Conservation (phyloP, 2,329 filamentous ascomycete genomes). For the Pezicula rhizophila region DNA sequence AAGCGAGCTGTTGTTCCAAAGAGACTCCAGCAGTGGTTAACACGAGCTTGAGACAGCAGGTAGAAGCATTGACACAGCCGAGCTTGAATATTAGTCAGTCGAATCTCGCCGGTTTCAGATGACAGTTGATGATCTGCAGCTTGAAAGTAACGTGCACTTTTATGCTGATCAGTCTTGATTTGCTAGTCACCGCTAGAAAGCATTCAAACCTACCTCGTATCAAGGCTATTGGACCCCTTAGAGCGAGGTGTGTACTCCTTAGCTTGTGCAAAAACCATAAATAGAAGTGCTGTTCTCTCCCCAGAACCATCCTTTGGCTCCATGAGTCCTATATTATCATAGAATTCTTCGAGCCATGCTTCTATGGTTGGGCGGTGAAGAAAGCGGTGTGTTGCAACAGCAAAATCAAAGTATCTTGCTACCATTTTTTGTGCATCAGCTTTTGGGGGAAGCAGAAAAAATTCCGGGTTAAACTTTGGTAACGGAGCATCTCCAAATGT, state of each 20-base stretch:
- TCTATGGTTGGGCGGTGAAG: conserved; percentile 48
- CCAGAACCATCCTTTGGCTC: conserved; percentile 32
- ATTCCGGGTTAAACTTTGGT: conserved; percentile 36
- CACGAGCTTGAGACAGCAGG: conserved; percentile 27
- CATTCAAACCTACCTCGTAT: conserved; percentile 14
- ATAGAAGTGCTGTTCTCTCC: conserved; percentile 33
- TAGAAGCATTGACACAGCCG: conserved; percentile 32
- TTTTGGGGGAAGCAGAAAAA: conserved; percentile 31
- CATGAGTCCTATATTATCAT: conserved; percentile 37
- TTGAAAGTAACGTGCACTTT: conserved; percentile 20
- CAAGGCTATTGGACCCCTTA: conserved; percentile 1
- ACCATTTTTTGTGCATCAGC: conserved; percentile 26
- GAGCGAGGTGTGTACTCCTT: conserved; percentile 29
- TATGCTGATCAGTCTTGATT: conserved; percentile 5
- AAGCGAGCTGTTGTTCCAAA: conserved; percentile 28
- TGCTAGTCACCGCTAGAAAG: not conserved
- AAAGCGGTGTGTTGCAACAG: conserved; percentile 53
- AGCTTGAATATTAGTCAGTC: conserved; percentile 32
- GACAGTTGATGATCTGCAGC: conserved; percentile 26
- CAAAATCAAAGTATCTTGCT: conserved; percentile 52
- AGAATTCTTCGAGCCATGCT: conserved; percentile 41
- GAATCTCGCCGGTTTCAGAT: conserved; percentile 28
- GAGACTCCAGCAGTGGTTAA: conserved; percentile 30
- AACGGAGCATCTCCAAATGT: conserved; percentile 31
- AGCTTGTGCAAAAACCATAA: conserved; percentile 46